Evolutionary conservation across 805 yeast species (phyloP).

Genomic region (Metschnikowia kofuensis): DNA sequence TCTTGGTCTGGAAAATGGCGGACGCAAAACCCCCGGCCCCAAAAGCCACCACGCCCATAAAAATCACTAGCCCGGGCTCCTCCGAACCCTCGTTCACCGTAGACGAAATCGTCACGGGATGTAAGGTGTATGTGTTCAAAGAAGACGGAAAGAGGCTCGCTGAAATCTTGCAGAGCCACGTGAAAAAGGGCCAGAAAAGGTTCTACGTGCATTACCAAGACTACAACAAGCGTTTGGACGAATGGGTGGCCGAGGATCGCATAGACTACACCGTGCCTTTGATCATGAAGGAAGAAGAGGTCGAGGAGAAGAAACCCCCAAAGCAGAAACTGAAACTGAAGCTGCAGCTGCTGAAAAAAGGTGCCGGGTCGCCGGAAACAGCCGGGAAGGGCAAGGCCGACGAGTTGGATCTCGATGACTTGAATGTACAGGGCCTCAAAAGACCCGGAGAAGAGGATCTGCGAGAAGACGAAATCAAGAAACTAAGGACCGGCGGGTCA

Average conservation of each 20-base stretch:
- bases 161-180: slow-evolving; percentile 75
- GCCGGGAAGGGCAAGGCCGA: slow-evolving; percentile 40
- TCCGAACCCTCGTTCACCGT: slow-evolving; percentile 20
- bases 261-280: slow-evolving; percentile 72
- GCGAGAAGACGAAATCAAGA: slow-evolving; percentile 89
- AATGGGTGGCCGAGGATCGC: slow-evolving; percentile 78
- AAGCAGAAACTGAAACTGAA: slow-evolving; percentile 29
- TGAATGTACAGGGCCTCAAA: slow-evolving; percentile 78
- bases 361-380: slow-evolving; percentile 24
- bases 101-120: slow-evolving; percentile 66
- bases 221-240: slow-evolving; percentile 93
- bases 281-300: slow-evolving; percentile 63
- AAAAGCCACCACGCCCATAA: slow-evolving; percentile 10
- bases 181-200: slow-evolving; percentile 70
- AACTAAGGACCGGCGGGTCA: slow-evolving; percentile 90
- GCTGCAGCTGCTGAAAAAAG: slow-evolving; percentile 19
- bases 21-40: slow-evolving; percentile 4
- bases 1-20: slow-evolving; percentile 1
- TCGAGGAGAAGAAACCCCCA: slow-evolving; percentile 39
- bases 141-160: slow-evolving; percentile 80
- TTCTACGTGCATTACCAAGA: slow-evolving; percentile 94
- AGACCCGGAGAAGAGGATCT: slow-evolving; percentile 69
- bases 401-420: slow-evolving; percentile 78
- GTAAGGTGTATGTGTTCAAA: slow-evolving; percentile 77
- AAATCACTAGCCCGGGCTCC: slow-evolving; percentile 4